phyloP scores from a whole-genome alignment of 169 alveolate species.

The Cryptosporidium sp. region DNA sequence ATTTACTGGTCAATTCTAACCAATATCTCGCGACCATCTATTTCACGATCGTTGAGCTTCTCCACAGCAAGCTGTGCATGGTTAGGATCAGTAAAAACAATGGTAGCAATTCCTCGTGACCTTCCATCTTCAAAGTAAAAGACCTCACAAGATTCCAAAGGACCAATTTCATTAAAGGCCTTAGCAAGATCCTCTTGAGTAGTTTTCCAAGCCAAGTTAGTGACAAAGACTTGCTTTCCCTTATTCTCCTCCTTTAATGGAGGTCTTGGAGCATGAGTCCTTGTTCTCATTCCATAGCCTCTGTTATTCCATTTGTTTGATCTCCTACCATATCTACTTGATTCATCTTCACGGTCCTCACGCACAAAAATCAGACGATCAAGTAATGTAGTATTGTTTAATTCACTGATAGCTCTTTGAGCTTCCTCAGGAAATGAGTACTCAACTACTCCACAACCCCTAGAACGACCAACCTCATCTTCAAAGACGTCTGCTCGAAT shows the following conservation, averaged over 20 bases:
- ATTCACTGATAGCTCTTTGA: conserved; percentile 83
- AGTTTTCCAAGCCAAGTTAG: conserved; percentile 75
- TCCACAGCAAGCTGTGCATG: conserved; percentile 74
- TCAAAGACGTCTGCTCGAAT: conserved; percentile 90
- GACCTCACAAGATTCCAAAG: conserved; percentile 74
- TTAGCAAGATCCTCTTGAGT: conserved; percentile 67
- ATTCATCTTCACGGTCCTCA: conserved; percentile 85
- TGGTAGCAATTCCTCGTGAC: conserved; percentile 70
- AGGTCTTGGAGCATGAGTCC: conserved; percentile 74
- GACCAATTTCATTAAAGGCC: conserved; percentile 67
- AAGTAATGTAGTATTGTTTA: conserved; percentile 81
- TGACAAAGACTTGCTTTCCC: conserved; percentile 66
- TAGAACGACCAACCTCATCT: conserved; percentile 89
- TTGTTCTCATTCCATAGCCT: conserved; percentile 60
- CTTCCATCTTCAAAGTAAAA: conserved; percentile 73
- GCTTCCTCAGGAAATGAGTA: conserved; percentile 85
- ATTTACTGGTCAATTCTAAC: conserved; percentile 63
- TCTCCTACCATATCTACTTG: conserved; percentile 66
- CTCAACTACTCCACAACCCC: conserved; percentile 90
- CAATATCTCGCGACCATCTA: conserved; percentile 75
- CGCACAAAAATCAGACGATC: conserved; percentile 88
- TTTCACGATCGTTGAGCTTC: conserved; percentile 65
- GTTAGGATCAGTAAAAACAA: conserved; percentile 48
- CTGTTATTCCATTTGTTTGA: conserved; percentile 54
- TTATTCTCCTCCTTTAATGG: conserved; percentile 64